A percentile compares a stretch with the other conserved stretches of the same genome.
Evolutionary conservation across 768 basidiomycete genomes (phyloP).

Genomic region (Inosperma sp.): DNA sequence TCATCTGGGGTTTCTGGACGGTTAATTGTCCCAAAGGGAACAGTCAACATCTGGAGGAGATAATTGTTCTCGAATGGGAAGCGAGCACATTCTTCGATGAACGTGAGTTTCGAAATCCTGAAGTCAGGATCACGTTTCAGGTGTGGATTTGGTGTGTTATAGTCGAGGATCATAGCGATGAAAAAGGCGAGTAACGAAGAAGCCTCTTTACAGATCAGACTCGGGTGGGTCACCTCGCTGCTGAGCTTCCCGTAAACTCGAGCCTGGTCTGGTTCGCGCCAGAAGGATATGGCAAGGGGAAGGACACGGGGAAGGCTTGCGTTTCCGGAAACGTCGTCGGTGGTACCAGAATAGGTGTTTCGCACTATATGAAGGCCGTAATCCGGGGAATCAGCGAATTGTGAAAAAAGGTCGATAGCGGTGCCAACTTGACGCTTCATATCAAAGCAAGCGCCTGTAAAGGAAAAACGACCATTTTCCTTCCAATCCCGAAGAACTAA

Average conservation of each 20-base stretch:
- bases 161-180: conserved; percentile 33
- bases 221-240: conserved; percentile 42
- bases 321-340: conserved; percentile 26
- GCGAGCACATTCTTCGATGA: conserved; percentile 35
- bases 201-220: conserved; percentile 36
- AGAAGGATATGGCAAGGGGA: conserved; percentile 41
- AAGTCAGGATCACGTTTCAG: no score
- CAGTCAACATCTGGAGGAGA: conserved; percentile 30
- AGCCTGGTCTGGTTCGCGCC: conserved; percentile 31
- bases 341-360: conserved; percentile 16
- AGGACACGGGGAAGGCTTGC: conserved; percentile 46
- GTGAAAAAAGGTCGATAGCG: conserved; percentile 32
- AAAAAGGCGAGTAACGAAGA: conserved; percentile 39
- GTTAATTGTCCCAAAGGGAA: conserved; percentile 22
- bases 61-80: conserved; percentile 33
- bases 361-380: conserved; percentile 28
- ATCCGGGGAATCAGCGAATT: conserved; percentile 13
- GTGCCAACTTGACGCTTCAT: conserved; percentile 34
- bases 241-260: conserved; percentile 33
- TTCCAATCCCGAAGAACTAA: conserved; percentile 33
- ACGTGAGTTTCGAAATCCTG: conserved; percentile 34
- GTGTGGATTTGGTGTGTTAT: no score
- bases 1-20: conserved; percentile 20
- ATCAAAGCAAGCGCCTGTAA: conserved; percentile 35
- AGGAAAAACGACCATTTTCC: conserved; percentile 30